phyloP scores from a whole-genome alignment of 306 rosid genomes.

The Geum urbanum region DNA sequence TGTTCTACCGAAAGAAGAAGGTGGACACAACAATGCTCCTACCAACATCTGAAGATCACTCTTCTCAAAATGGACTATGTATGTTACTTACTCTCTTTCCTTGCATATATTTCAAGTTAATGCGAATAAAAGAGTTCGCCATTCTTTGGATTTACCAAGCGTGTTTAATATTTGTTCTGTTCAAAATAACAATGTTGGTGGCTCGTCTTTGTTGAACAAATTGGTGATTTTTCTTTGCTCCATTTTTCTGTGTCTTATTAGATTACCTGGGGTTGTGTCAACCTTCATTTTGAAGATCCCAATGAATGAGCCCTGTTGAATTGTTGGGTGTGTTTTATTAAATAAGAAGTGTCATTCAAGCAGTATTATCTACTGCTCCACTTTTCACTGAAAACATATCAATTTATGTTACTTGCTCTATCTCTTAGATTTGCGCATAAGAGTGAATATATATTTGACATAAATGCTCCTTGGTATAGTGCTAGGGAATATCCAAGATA shows the following conservation, averaged over 20 bases:
- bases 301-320: background rate
- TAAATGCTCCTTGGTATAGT: slow-evolving; percentile 31
- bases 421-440: background rate
- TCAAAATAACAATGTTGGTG: background rate
- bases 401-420: slow-evolving; percentile 15
- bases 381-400: background rate
- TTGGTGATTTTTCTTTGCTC: background rate
- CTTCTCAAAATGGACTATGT: slow-evolving; percentile 49
- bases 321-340: background rate
- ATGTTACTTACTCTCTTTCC: slow-evolving; percentile 17
- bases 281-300: background rate
- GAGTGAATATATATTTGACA: slow-evolving; percentile 7
- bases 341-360: background rate
- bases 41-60: slow-evolving; percentile 36
- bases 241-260: background rate
- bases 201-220: background rate
- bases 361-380: background rate
- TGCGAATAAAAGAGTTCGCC: slow-evolving; percentile 11
- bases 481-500: slow-evolving; percentile 35
- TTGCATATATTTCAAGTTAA: background rate
- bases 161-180: background rate
- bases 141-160: background rate
- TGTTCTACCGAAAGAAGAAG: slow-evolving; percentile 49
- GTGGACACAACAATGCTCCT: slow-evolving; percentile 24
- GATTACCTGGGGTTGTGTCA: background rate